Evolutionary conservation across 2,329 filamentous ascomycete species (phyloP).

Genomic region (Colletotrichum musae): DNA sequence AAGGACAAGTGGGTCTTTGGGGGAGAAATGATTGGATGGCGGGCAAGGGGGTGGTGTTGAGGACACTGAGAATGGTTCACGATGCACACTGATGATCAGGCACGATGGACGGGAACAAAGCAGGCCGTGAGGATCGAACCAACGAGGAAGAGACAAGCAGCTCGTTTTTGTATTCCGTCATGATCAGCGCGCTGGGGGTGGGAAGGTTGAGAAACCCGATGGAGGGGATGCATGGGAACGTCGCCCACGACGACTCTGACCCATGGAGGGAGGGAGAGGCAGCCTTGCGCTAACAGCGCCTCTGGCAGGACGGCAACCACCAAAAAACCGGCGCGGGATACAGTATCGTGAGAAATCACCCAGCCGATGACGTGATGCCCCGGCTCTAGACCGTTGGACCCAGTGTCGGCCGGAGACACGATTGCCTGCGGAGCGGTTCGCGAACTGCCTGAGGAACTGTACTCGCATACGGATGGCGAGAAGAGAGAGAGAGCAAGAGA

Average conservation of each 20-base stretch:
- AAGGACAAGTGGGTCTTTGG: constrained; percentile 7
- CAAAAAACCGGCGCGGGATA: not conserved
- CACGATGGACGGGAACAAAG: constrained; percentile 18
- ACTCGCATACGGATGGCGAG: not conserved
- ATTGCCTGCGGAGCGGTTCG: constrained; percentile 6
- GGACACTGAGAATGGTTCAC: not conserved
- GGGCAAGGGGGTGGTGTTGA: not conserved
- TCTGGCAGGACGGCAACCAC: not conserved
- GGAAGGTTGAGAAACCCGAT: not conserved
- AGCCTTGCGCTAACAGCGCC: constrained; percentile 25
- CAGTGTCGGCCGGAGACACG: not conserved
- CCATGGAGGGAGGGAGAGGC: constrained; percentile 18
- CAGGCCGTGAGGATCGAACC: constrained; percentile 12
- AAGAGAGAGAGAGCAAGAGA: not conserved
- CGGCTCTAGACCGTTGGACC: constrained; percentile 12
- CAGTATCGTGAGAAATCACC: not conserved
- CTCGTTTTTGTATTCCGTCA: constrained; percentile 10
- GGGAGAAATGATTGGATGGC: not conserved
- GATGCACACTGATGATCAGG: not conserved
- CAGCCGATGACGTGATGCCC: constrained; percentile 27
- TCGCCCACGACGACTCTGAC: not conserved
- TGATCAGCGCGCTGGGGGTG: not conserved
- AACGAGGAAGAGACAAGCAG: not conserved
- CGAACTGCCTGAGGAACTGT: not conserved
- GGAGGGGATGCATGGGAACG: not conserved